phyloP scores from a whole-genome alignment of 495 filamentous ascomycete species.

The Neurospora discreta region DNA sequence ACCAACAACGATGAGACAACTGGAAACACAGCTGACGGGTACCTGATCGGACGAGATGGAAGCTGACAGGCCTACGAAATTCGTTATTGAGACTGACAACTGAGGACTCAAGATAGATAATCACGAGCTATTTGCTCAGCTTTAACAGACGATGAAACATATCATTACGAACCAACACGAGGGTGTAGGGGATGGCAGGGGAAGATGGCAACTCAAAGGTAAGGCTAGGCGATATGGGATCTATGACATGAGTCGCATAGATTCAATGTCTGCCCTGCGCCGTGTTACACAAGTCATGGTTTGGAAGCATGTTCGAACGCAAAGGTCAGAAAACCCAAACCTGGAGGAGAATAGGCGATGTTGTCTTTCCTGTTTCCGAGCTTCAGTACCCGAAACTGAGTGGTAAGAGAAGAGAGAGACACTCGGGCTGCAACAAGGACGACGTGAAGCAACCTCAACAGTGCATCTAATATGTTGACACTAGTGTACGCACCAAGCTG shows the following conservation, averaged over 20 bases:
- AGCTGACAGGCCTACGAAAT: no score
- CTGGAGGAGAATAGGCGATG: not conserved
- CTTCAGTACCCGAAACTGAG: not conserved
- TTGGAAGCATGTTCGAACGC: not conserved
- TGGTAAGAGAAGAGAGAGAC: not conserved
- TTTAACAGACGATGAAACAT: not conserved
- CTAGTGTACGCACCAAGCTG: not conserved
- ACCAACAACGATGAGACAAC: not conserved
- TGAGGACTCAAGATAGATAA: not conserved
- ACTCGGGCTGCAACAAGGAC: not conserved
- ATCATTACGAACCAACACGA: not conserved
- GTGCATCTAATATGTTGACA: not conserved
- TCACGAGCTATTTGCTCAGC: not conserved
- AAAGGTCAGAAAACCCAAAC: not conserved
- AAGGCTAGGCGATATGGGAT: not conserved
- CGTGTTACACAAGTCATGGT: not conserved
- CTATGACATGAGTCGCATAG: not conserved
- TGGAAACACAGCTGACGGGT: not conserved
- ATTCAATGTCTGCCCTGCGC: not conserved
- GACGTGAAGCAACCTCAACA: not conserved
- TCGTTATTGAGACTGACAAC: not conserved
- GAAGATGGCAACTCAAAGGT: not conserved
- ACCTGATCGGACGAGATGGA: not conserved
- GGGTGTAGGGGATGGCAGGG: not conserved
- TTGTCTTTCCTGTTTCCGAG: not conserved